phyloP scores from a whole-genome alignment of 2,329 filamentous ascomycete genomes.

The Westerdykella aurantiaca region DNA sequence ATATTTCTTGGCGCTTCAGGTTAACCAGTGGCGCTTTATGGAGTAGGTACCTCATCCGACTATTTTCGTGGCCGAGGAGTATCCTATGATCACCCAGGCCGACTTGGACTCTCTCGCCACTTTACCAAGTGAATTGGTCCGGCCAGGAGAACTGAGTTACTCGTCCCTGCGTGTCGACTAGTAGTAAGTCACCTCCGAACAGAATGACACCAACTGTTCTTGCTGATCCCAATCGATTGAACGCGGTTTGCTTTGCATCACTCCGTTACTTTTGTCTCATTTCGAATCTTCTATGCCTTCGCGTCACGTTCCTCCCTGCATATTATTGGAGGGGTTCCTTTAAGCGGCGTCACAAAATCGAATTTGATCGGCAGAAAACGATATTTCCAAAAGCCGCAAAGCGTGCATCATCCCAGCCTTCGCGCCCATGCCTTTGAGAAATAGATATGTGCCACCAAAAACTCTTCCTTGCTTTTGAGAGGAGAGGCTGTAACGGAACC shows the following conservation, averaged over 20 bases:
- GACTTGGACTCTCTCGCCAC: too few species aligned
- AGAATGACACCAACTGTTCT: background rate
- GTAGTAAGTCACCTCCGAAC: too few species aligned
- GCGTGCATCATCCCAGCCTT: constrained; percentile 6
- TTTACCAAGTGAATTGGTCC: too few species aligned
- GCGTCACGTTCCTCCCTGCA: background rate
- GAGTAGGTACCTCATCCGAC: background rate
- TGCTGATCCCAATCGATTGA: background rate
- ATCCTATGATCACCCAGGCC: too few species aligned
- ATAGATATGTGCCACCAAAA: constrained; percentile 15
- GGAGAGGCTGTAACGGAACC: constrained; percentile 9
- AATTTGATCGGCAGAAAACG: constrained; percentile 15
- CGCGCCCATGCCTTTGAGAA: constrained; percentile 4
- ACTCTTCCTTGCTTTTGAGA: constrained; percentile 12
- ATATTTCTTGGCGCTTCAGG: background rate
- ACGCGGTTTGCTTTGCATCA: too few species aligned
- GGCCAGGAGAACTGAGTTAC: too few species aligned
- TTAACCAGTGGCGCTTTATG: background rate
- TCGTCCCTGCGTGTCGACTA: too few species aligned
- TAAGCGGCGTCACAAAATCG: constrained; percentile 17
- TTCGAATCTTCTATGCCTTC: background rate
- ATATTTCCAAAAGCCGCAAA: constrained; percentile 10
- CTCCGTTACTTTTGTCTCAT: background rate
- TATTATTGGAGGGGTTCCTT: constrained; percentile 13
- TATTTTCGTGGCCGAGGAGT: too few species aligned